phyloP scores from a whole-genome alignment of 2,329 filamentous ascomycete genomes.

The Pseudocercospora pini-densiflorae region DNA sequence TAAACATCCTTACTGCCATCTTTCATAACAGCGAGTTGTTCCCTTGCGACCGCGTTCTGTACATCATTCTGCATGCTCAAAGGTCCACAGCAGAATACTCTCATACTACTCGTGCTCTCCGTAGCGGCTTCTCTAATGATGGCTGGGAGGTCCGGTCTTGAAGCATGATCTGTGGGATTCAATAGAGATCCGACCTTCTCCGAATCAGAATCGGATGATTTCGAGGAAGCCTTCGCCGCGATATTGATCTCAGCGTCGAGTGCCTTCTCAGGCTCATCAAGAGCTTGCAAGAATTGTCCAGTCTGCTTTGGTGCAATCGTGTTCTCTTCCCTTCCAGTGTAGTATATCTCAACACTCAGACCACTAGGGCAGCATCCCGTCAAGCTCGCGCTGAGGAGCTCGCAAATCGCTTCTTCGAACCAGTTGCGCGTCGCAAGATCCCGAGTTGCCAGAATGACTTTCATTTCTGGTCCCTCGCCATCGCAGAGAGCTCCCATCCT shows the following conservation, averaged over 20 bases:
- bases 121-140: conserved; percentile 33
- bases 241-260: neutral
- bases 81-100: conserved; percentile 52
- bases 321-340: conserved; percentile 20
- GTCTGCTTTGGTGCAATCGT: neutral
- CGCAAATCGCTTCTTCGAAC: conserved; percentile 41
- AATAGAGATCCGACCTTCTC: neutral
- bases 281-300: conserved; percentile 12
- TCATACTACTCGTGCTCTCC: conserved; percentile 25
- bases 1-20: conserved; percentile 43
- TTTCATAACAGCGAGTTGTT: conserved; percentile 45
- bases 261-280: conserved; percentile 12
- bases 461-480: conserved; percentile 19
- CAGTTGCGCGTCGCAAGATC: conserved; percentile 42
- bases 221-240: conserved; percentile 11
- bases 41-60: conserved; percentile 50
- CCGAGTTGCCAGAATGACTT: conserved; percentile 42
- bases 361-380: conserved; percentile 23
- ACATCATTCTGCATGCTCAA: conserved; percentile 54
- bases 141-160: conserved; percentile 41
- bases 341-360: conserved; percentile 26
- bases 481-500: conserved; percentile 17
- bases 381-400: conserved; percentile 21
- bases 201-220: conserved; percentile 20
- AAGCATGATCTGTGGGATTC: neutral